Base-by-base conservation (phyloP, 2,329 filamentous ascomycete species). In the Calonectria honghensis region DNA sequence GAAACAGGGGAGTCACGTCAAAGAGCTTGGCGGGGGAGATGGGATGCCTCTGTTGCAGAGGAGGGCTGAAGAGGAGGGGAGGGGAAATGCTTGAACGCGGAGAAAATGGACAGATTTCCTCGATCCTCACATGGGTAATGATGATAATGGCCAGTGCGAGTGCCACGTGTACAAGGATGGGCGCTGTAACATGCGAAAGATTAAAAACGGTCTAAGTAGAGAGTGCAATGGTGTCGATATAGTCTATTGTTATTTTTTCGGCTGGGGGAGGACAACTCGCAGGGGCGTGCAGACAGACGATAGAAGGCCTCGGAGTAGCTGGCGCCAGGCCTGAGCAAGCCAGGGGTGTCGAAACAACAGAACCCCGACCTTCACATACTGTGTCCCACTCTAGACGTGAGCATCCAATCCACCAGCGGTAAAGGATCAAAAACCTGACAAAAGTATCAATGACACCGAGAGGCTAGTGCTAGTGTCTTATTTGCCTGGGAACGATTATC, bases 81-180 rank as follows among this genome's bases (percentile, higher is more conserved):
- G 69, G 69, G 61, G 65, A 63, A 41, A 41, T 57, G 72, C 59
- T 61, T 71, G 48, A 59, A 52, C 39, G 59, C 71, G 67, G 61
- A 73, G 68, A 68, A 68, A 72, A 31, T 80, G 35, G 64, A 75
- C 63, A 61, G 72, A 59, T 65, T 61, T 68, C 69, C 63, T 69
- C 52, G 74, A 71, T 72, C 75, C 52, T 77, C 67, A 72, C 72
- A 75, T 73, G 72, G 64, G 73, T 75, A 70, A 78, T 72, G 71
- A 72, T 29, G 66, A 69, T 68, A 67, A 76, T 75, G 66, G 68
- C 65, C 51, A 75, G 72, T 69, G 65, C 68, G 52, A 75, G 67
- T 64, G 73, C 68, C 68, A 75, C 64, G 61, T 74, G 71, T 74
- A 75, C 70, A 73, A 78, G 72, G 79, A 79, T 73, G 57, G 70